Base-by-base conservation (phyloP, 495 filamentous ascomycete genomes). In the Choiromyces venosus region DNA sequence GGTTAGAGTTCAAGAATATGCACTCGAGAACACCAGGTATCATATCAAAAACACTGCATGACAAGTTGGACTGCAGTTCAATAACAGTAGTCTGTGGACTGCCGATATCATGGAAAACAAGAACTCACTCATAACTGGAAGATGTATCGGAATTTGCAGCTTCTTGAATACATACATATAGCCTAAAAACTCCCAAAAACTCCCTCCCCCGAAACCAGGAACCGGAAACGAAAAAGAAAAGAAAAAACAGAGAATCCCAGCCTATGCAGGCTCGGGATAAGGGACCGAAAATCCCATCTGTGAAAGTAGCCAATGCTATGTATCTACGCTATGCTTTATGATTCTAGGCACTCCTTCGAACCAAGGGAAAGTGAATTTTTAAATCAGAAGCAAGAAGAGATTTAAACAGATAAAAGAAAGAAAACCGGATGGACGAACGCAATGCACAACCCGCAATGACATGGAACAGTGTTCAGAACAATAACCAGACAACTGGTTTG, bases 291-390 rank as follows among this genome's bases (percentile, higher is more conserved):
- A 61, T 6, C 52, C 52, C 25, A 33, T 33, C 52, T 18, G 52
- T n/a, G 33, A 16, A 61, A 61, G 52, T 16, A 61, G 52, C 25
- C 25, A 33, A 61, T 5, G 52, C 52, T 61, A 33, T 56, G n/a
- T 56, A 56, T 61, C 52, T 61, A 33, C 52, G 52, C 52, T 16
- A 61, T 61, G 52, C 52, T 61, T 61, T 61, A 61, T 61, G 52
- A 33, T 61, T 61, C 52, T 61, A 33, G 52, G 52, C 25, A 61
- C 52, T 61, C 33, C 52, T 61, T 33, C 52, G 52, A 4, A 33
- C 52, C 25, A 61, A 61, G 52, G 52, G 33, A 56, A 61, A 61
- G 52, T 61, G 25, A 61, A 61, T 61, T 61, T 29, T 25, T 29
- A 29, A 6, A n/a, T 9, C 12, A 33, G 52, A 14, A 33, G 52